Evolutionary conservation across 768 basidiomycete species (phyloP), one percentile per base, ranked within the genome.

Genomic region (Exsudoporus frostii): DNA sequence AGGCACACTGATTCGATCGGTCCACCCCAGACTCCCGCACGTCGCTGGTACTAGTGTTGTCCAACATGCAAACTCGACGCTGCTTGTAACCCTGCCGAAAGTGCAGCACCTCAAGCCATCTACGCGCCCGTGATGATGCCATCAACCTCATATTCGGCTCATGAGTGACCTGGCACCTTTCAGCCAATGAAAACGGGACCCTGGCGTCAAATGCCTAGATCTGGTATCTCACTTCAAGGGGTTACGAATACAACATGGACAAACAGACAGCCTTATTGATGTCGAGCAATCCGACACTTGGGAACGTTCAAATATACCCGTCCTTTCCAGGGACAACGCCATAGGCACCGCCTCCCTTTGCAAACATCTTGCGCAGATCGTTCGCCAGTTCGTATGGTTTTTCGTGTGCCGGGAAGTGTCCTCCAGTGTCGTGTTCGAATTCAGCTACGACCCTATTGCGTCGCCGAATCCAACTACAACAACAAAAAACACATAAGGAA

Each of bases 331-430:
- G 46, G 9, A 84, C 76, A 19, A 80, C 76, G 0, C 74, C 74
- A 55, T 72, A 78, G 1, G 79, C 79, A 27, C 75, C 75, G 0
- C 81, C 79, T 6, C 72, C 76, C 55, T 71, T 77, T 37, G 77
- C 76, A 63, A 83, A 85, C 81, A 85, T 84, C 58, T 72, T 77
- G 33, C 78, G 69, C 29, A 86, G 50, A 58, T 84, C 84, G 3
- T 57, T 69, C 0, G 73, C 81, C 8, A 86, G 70, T 8, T 67
- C 65, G 9, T 75, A 68, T 0, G 84, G 82, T 40, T 63, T 68
- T 55, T 86, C 83, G 51, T 76, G 60, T 0, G 83, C 78, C 7
- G 84, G 77, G 56, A 86, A 85, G 64, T 85, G 84, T 0, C 84
- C 83, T 14, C 84, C 83, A 5, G 63, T 63, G 3, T 68, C 67